phyloP scores from a whole-genome alignment of 2,329 filamentous ascomycete genomes.

The Hypoxylon sp. region DNA sequence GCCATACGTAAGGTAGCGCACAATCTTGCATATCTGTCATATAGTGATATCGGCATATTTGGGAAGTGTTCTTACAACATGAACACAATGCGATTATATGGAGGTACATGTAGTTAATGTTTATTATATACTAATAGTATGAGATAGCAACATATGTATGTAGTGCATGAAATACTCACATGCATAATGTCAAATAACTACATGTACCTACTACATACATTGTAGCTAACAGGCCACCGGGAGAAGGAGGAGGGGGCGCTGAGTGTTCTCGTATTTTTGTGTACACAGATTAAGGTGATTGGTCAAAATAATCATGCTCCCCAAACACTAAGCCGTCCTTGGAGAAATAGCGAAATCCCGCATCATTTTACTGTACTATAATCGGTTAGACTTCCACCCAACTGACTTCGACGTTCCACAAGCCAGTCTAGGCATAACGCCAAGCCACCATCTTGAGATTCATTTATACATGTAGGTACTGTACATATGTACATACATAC shows the following conservation, averaged over 20 bases:
- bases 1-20: slow-evolving; percentile 7
- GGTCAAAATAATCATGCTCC: slow-evolving; percentile 9
- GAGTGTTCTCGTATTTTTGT: slow-evolving; percentile 30
- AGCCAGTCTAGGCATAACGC: slow-evolving; percentile 14
- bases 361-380: slow-evolving; percentile 26
- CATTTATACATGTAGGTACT: neutral
- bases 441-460: slow-evolving; percentile 19
- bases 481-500: too few species aligned
- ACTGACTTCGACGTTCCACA: slow-evolving; percentile 22
- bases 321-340: slow-evolving; percentile 15
- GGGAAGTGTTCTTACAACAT: neutral
- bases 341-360: slow-evolving; percentile 18
- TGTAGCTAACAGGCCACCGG: too few species aligned
- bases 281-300: slow-evolving; percentile 25
- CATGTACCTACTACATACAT: too few species aligned
- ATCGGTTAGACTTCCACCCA: slow-evolving; percentile 10
- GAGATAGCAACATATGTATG: neutral
- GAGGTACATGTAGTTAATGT: too few species aligned
- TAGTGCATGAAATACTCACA: neutral
- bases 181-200: slow-evolving; percentile 2
- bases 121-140: too few species aligned
- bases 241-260: neutral
- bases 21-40: slow-evolving; percentile 1
- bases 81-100: neutral
- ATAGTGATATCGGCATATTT: slow-evolving; percentile 1